Conservation (phyloP, 345 rosid genomes). For the Anacardium occidentale region DNA sequence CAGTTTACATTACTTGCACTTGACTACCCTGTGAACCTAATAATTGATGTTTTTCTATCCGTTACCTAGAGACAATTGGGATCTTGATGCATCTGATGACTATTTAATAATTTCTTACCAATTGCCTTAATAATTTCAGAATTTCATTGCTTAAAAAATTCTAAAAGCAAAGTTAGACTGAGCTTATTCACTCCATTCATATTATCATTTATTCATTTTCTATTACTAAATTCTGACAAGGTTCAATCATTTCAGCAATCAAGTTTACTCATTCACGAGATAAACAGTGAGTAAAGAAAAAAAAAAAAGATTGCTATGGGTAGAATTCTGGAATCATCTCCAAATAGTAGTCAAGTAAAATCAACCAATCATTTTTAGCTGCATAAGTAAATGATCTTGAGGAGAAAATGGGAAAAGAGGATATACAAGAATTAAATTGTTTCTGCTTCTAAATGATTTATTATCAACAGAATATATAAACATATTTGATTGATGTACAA, state of each 20-base stretch:
- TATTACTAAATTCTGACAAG: not conserved
- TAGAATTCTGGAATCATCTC: too few relatives aligned
- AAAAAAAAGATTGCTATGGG: too few relatives aligned
- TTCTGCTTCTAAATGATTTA: too few relatives aligned
- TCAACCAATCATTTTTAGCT: too few relatives aligned
- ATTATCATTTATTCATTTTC: too few relatives aligned
- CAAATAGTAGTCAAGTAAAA: too few relatives aligned
- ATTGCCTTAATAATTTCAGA: too few relatives aligned
- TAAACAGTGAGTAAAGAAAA: too few relatives aligned
- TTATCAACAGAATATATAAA: not conserved
- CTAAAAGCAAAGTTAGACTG: not conserved
- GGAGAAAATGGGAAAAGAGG: not conserved
- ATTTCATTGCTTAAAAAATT: not conserved
- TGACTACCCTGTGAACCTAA: slow-evolving; percentile 1
- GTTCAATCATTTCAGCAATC: not conserved
- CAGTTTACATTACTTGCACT: not conserved
- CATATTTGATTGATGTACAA: not conserved
- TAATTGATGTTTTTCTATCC: not conserved
- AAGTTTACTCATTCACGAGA: too few relatives aligned
- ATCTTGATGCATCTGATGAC: not conserved
- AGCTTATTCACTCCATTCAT: too few relatives aligned
- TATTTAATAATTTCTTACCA: too few relatives aligned
- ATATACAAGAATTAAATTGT: too few relatives aligned
- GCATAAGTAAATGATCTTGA: not conserved
- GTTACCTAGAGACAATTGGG: slow-evolving; percentile 16